phyloP scores from a whole-genome alignment of 176 grass and related monocot genomes.

The Tuctoria greenei region DNA sequence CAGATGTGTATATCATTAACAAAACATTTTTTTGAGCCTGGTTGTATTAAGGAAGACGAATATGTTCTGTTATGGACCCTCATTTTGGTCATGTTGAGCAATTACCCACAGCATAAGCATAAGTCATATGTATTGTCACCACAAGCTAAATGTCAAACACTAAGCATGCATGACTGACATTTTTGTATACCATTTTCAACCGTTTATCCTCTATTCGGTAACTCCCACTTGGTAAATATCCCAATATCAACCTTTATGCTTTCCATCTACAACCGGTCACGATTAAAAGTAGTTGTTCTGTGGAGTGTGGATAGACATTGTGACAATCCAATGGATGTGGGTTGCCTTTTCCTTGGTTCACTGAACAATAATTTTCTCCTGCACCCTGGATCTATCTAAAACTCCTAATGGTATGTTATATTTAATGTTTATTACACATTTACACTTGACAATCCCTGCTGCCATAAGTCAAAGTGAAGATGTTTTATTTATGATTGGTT shows the following conservation, averaged over 20 bases:
- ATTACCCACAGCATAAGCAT: neutral
- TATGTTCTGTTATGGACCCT: neutral
- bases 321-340: conserved; percentile 20
- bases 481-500: conserved; percentile 42
- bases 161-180: neutral
- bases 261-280: neutral
- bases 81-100: neutral
- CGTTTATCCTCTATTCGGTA: conserved; percentile 13
- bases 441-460: conserved; percentile 42
- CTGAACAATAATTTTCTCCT: conserved; percentile 35
- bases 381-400: conserved; percentile 31
- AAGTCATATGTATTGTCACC: neutral
- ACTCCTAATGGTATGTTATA: conserved; percentile 23
- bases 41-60: neutral
- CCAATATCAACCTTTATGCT: conserved; percentile 7
- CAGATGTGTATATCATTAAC: neutral
- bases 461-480: conserved; percentile 41
- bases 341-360: conserved; percentile 36
- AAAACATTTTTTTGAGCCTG: neutral
- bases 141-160: neutral
- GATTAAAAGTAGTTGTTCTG: conserved; percentile 14
- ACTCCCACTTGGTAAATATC: conserved; percentile 24
- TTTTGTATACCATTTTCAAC: conserved; percentile 16
- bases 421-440: conserved; percentile 41
- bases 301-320: conserved; percentile 14